Percentiles rank a stretch among this genome's conserved stretches.
These are phyloP conservation scores for Penicillium crystallinum DNA, from an alignment of 495 filamentous ascomycete species.

Conservation along the genomic window DNA sequence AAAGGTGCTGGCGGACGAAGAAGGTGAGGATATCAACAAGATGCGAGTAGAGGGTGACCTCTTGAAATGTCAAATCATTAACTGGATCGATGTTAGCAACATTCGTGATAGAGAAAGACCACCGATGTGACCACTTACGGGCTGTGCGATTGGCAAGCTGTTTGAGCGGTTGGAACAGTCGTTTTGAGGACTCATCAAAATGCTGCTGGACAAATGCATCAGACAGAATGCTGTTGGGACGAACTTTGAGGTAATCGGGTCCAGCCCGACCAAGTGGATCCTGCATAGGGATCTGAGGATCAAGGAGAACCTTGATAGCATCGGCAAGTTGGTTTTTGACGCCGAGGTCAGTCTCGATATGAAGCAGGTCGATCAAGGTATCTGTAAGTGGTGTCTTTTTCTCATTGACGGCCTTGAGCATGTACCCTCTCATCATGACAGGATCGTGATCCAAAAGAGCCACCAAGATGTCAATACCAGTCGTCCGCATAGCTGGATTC, in stretches of 20 bases:
- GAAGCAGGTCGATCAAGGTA: constrained; percentile 85
- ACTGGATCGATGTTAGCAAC: constrained; percentile 38
- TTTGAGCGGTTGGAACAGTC: constrained; percentile 81
- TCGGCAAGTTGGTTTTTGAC: constrained; percentile 96
- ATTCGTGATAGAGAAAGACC: not conserved
- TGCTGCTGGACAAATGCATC: constrained; percentile 80
- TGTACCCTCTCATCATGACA: constrained; percentile 84
- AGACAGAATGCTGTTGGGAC: constrained; percentile 66
- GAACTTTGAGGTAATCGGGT: constrained; percentile 64
- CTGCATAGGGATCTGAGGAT: constrained; percentile 61
- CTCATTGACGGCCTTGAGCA: constrained; percentile 85
- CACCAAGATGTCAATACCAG: constrained; percentile 88
- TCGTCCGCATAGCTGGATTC: constrained; percentile 81
- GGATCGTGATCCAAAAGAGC: constrained; percentile 95
- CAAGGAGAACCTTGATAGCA: constrained; percentile 88
- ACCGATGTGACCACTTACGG: constrained; percentile 37
- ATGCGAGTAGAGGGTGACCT: constrained; percentile 84
- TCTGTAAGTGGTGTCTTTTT: constrained; percentile 85
- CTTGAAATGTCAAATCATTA: constrained; percentile 61
- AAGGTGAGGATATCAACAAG: constrained; percentile 93
- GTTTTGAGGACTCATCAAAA: constrained; percentile 83
- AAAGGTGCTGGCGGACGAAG: constrained; percentile 83
- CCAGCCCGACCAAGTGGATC: constrained; percentile 64
- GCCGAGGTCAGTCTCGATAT: constrained; percentile 86
- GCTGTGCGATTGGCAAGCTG: constrained; percentile 64